Conservation (phyloP, 768 basidiomycete genomes). For the Termitomyces eurrhizus region DNA sequence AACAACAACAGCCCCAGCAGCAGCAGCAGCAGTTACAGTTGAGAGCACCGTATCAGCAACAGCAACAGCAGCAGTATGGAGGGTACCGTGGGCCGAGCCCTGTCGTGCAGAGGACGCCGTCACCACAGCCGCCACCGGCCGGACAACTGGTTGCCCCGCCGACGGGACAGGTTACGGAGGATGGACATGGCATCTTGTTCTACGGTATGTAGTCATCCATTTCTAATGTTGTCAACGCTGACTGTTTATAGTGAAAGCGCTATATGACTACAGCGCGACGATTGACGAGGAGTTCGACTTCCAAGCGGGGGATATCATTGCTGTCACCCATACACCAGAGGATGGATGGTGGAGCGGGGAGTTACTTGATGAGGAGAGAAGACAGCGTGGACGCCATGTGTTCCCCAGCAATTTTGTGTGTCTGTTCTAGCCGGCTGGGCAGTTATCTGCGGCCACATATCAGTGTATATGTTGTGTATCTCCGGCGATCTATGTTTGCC, state of each 20-base stretch:
- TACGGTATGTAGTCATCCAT: slow-evolving; percentile 58
- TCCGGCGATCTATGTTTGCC: neutral
- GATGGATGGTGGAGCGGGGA: slow-evolving; percentile 99
- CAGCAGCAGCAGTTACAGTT: slow-evolving; percentile 24
- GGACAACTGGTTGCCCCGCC: slow-evolving; percentile 37
- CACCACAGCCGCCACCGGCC: slow-evolving; percentile 37
- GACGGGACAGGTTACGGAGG: slow-evolving; percentile 79
- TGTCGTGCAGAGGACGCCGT: slow-evolving; percentile 41
- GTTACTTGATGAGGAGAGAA: slow-evolving; percentile 69
- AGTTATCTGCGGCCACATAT: neutral
- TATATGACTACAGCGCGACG: slow-evolving; percentile 82
- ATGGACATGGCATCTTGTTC: slow-evolving; percentile 79
- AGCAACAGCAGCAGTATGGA: slow-evolving; percentile 27
- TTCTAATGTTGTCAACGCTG: neutral
- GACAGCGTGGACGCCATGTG: slow-evolving; percentile 68
- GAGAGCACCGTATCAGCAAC: slow-evolving; percentile 28
- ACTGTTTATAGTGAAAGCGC: slow-evolving; percentile 64
- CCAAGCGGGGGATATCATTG: slow-evolving; percentile 92
- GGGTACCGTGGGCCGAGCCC: slow-evolving; percentile 43
- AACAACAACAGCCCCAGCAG: slow-evolving; percentile 22
- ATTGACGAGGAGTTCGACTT: slow-evolving; percentile 96
- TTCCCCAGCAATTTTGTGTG: slow-evolving; percentile 91
- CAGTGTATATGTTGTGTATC: slow-evolving; percentile 3
- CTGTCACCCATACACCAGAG: slow-evolving; percentile 89
- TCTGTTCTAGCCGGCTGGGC: slow-evolving; percentile 46